Evolutionary conservation across 768 basidiomycete genomes (phyloP), one percentile per base, ranked within the genome.

Genomic region (Nevesoporus exiguus): DNA sequence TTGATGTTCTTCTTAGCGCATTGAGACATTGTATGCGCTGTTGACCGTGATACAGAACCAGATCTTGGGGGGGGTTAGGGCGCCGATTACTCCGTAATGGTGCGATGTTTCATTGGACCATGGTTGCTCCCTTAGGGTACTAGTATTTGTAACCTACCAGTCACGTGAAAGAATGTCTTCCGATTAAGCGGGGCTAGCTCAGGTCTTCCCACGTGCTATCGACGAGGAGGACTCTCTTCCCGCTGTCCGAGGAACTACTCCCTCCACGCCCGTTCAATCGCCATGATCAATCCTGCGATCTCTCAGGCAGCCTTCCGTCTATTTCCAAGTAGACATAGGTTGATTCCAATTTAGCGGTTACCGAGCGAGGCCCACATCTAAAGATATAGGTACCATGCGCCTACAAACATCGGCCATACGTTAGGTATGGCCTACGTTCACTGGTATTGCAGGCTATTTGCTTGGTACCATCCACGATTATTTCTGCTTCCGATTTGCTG

Each of bases 1-100:
- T 25, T 56, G 27, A 57, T 7, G 8, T 9, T 17, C 15, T 50
- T 9, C 19, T n/a, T 51, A 85, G 85, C 77, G 82, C n/a, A 74
- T 85, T 27, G 82, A 85, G 65, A 80, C 77, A 46, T 57, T 85
- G n/a, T 85, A 85, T 59, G 78, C 76, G 7, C 67, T 85, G 24
- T 63, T 85, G 19, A 66, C 81, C 29, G 77, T 85, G n/a, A 68
- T 84, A 10, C 84, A 85, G 67, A 82, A 84, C 52, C 83, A 86
- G 66, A 75, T 80, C 37, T 61, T 84, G 51, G 72, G 77, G n/a
- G 64, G 61, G 22, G 47, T 64, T 21, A 66, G 51, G 51, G 47
- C n/a, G 17, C 48, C 57, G 13, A 42, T 40, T 14, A 42, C 15
- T 7, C 21, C 31, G 1, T 57, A n/a, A 33, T 14, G 6, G 24